Conservation (phyloP, 495 filamentous ascomycete species). For the Penicillium subrubescens region DNA sequence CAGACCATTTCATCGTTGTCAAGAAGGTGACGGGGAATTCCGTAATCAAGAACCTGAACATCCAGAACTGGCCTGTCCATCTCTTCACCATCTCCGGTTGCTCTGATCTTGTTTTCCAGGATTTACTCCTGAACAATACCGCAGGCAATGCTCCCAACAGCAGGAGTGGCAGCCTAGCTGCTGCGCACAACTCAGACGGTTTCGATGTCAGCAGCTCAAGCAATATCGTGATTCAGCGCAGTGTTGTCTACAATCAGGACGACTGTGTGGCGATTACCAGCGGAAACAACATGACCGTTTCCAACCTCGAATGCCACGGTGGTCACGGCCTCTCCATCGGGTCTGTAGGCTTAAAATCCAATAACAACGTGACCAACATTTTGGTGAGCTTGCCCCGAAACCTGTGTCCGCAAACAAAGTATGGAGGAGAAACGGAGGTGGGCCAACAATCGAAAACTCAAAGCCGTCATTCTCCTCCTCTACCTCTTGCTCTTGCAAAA, state of each 20-base stretch:
- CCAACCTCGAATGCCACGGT: neutral
- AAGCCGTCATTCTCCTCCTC: neutral
- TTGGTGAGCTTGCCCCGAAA: neutral
- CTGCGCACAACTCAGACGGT: neutral
- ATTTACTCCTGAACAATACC: neutral
- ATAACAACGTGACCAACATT: conserved; percentile 56
- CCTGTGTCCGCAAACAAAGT: neutral
- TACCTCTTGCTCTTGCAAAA: neutral
- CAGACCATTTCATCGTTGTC: conserved; percentile 3
- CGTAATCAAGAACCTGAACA: neutral
- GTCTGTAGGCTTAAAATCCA: conserved; percentile 56
- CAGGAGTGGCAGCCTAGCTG: neutral
- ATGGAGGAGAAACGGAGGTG: neutral
- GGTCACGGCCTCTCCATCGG: conserved; percentile 61
- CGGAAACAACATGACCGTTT: conserved; percentile 3
- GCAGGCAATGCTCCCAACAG: neutral
- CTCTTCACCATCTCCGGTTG: neutral
- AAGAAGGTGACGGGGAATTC: neutral
- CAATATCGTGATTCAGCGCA: conserved; percentile 1
- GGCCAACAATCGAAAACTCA: neutral
- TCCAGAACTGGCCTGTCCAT: conserved; percentile 3
- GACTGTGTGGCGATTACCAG: conserved; percentile 3
- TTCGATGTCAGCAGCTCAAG: conserved; percentile 3
- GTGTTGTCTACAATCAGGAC: conserved; percentile 2
- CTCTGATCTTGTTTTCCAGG: conserved; percentile 3